Evolutionary conservation across 164 flowering plant species (phyloP).

Genomic region (Paratinospora sagittata): DNA sequence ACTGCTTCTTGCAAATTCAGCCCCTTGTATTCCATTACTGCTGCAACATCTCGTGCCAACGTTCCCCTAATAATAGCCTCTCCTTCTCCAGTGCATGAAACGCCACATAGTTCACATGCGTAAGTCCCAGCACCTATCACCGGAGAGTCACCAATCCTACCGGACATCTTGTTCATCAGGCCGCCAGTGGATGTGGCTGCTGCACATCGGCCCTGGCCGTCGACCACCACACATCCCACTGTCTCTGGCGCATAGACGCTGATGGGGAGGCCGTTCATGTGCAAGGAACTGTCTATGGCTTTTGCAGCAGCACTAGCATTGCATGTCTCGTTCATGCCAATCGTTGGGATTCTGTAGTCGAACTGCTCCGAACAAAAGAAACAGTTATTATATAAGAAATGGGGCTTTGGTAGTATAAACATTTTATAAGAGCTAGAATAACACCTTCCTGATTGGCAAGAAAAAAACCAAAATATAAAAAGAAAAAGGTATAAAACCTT

Average conservation of each 20-base stretch:
- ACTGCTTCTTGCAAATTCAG: slow-evolving; percentile 73
- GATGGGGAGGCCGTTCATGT: no score
- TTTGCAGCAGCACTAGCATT: slow-evolving; percentile 34
- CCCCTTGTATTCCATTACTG: slow-evolving; percentile 97
- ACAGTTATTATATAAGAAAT: neutral
- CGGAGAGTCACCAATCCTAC: slow-evolving; percentile 95
- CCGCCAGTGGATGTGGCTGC: slow-evolving; percentile 98
- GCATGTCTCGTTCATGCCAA: slow-evolving; percentile 49
- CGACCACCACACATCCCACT: no score
- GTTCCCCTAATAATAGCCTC: slow-evolving; percentile 88
- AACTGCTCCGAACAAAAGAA: slow-evolving; percentile 42
- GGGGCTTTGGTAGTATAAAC: neutral
- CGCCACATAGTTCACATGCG: slow-evolving; percentile 64
- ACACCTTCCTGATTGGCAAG: no score
- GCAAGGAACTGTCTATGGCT: slow-evolving; percentile 31
- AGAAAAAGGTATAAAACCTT: neutral
- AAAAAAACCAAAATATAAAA: no score
- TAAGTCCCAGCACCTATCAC: slow-evolving; percentile 89
- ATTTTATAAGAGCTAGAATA: no score
- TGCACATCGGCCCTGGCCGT: no score
- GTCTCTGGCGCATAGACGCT: no score
- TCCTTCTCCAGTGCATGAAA: no score
- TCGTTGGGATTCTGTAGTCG: slow-evolving; percentile 68
- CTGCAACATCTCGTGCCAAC: slow-evolving; percentile 85
- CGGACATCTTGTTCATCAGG: slow-evolving; percentile 85